phyloP scores from a whole-genome alignment of 306 rosid species.

The Oxytropis ochrocephala region DNA sequence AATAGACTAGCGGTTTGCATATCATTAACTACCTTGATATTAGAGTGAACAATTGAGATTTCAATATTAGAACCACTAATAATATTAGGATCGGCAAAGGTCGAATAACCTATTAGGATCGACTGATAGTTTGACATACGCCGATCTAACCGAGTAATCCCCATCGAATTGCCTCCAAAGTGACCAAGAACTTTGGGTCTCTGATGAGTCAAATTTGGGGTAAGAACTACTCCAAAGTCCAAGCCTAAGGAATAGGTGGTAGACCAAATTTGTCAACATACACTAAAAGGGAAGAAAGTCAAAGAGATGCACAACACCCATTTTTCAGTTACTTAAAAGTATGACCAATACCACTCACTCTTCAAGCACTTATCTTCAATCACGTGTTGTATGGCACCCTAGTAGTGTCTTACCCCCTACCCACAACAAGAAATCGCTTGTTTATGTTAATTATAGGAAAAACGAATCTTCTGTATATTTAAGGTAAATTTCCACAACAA shows the following conservation, averaged over 20 bases:
- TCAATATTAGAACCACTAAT: no score
- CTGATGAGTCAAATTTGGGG: neutral
- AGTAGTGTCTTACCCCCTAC: neutral
- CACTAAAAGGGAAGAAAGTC: conserved; percentile 18
- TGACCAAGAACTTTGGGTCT: neutral
- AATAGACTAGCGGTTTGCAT: no score
- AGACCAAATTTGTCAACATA: conserved; percentile 13
- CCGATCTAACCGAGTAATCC: no score
- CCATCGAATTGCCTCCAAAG: no score
- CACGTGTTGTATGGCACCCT: conserved; percentile 20
- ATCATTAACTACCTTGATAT: no score
- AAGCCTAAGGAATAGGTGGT: conserved; percentile 9
- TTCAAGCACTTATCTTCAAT: conserved; percentile 14
- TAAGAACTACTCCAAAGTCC: neutral
- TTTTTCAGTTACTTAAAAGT: neutral
- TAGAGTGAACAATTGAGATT: no score
- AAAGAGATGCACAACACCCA: conserved; percentile 11
- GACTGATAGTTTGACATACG: no score
- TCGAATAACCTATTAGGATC: no score
- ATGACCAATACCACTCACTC: neutral
- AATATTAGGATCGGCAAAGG: no score
- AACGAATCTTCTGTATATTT: neutral
- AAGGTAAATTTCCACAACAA: neutral
- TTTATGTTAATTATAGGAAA: conserved; percentile 11
- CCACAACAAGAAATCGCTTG: conserved; percentile 14